Base-by-base conservation (phyloP, 495 filamentous ascomycete species). In the Parmelia sp. region DNA sequence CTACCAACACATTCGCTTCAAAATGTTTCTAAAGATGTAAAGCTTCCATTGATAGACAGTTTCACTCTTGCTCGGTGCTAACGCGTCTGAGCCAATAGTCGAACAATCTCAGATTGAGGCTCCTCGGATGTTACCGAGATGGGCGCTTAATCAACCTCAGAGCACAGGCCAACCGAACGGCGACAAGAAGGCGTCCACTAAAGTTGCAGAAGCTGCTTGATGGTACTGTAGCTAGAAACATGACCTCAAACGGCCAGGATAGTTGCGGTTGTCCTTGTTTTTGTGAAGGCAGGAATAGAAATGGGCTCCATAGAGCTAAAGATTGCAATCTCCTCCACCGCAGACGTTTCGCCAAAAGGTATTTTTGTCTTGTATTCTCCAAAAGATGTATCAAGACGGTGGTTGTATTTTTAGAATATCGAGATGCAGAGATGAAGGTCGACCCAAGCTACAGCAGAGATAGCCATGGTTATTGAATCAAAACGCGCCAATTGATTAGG, bases 21-120 rank as follows among this genome's bases (percentile, higher is more conserved):
- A 0, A 25, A 33, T 64, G 60, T 66, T 71, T 68, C 69, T 71
- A 66, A 68, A 68, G 63, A 61, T 63, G 66, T 68, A 37, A 55
- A 14, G 45, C 17, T 53, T 55, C 47, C 12, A 40, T 37, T 40
- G 37, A 45, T 58, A 60, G 61, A 36, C 25, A 19, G 69, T 69
- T 71, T 69, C 69, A 67, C 35, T 58, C 55, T 56, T 45, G 63
- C 42, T 61, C 51, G 15, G 40, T 44, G 40, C 47, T 23, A 45
- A 25, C 17, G 17, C 45, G 31, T 66, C 60, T 36, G n/a, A 62
- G 55, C 69, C 69, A 71, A 71, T 71, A 57, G 61, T 58, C 33
- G 49, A 14, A 36, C 29, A 57, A 62, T 61, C 27, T 39, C 37
- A 62, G 29, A 59, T n/a, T 71, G 69, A 67, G 69, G 69, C 69